Evolutionary conservation across 179 eudicot genomes (phyloP).

Genomic region (Beta macrorhiza): DNA sequence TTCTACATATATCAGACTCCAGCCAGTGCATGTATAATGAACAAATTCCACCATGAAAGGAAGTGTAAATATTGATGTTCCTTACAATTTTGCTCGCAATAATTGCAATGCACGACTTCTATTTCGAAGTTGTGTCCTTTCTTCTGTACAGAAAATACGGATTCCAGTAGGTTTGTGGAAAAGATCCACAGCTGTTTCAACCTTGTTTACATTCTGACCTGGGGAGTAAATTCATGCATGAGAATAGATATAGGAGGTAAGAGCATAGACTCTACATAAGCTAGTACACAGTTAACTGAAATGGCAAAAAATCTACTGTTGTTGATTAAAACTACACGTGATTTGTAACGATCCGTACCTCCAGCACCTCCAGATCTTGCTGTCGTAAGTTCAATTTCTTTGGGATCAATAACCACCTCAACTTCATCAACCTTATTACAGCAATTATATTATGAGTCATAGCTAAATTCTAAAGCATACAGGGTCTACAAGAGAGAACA

Average conservation of each 20-base stretch:
- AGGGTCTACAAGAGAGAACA: not conserved
- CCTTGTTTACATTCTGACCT: conserved; percentile 99
- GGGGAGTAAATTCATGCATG: conserved; percentile 35
- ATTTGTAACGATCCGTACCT: conserved; percentile 48
- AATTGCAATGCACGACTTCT: conserved; percentile 86
- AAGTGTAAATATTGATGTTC: not conserved
- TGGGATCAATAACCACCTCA: conserved; percentile 91
- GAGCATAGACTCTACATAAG: conserved; percentile 5
- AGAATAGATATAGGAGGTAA: conserved; percentile 19
- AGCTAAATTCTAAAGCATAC: not conserved
- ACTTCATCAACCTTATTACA: conserved; percentile 86
- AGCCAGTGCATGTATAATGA: not conserved
- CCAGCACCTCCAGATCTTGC: conserved; percentile 99
- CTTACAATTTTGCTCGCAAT: conserved; percentile 93
- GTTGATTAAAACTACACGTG: not conserved
- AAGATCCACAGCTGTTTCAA: conserved; percentile 95
- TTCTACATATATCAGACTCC: not conserved
- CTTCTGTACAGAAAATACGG: conserved; percentile 96
- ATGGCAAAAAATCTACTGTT: conserved; percentile 2
- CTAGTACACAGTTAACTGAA: not conserved
- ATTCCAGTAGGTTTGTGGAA: conserved; percentile 98
- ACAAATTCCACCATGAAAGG: not conserved
- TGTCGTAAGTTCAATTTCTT: conserved; percentile 95
- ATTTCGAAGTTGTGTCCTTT: conserved; percentile 85
- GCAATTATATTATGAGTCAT: not conserved